A percentile compares a stretch with the other conserved stretches of the same genome.
Evolutionary conservation across 2,329 filamentous ascomycete genomes (phyloP).

Genomic region (Aureobasidium mangrovei): DNA sequence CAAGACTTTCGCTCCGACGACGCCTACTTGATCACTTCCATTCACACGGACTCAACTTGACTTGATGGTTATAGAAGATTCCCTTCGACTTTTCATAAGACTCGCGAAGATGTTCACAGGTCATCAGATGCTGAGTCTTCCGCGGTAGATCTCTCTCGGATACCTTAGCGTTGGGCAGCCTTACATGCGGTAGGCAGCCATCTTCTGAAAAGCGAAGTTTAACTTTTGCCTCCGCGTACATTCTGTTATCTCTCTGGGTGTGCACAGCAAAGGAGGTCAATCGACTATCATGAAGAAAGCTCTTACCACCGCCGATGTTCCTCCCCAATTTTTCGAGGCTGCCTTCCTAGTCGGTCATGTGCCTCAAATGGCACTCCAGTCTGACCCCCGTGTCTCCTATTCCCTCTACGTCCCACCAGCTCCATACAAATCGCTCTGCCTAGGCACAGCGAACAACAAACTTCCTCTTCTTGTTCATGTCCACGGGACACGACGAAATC

Average conservation of each 20-base stretch:
- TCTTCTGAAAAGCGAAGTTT: too few species aligned
- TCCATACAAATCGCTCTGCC: not conserved
- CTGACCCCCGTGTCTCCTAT: conserved; percentile 2
- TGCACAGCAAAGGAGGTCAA: not conserved
- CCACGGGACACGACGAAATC: conserved; percentile 6
- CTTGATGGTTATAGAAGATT: too few species aligned
- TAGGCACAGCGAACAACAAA: not conserved
- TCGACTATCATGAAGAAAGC: not conserved
- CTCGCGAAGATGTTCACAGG: too few species aligned
- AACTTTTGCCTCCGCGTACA: too few species aligned
- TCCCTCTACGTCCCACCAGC: not conserved
- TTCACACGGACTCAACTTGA: not conserved
- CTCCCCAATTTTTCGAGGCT: not conserved
- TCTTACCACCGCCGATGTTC: not conserved
- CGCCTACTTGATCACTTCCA: not conserved
- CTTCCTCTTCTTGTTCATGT: conserved; percentile 4
- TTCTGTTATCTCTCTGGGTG: too few species aligned
- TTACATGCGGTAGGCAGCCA: too few species aligned
- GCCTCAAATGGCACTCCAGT: conserved; percentile 2
- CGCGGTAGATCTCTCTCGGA: too few species aligned
- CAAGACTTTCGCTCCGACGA: not conserved
- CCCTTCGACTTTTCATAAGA: too few species aligned
- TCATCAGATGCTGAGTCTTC: too few species aligned
- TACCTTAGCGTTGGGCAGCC: too few species aligned
- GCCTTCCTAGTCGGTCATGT: not conserved